These are phyloP conservation scores for Pseudogymnoascus sp. DNA, from an alignment of 2,329 filamentous ascomycete genomes.

Conservation along the genomic window DNA sequence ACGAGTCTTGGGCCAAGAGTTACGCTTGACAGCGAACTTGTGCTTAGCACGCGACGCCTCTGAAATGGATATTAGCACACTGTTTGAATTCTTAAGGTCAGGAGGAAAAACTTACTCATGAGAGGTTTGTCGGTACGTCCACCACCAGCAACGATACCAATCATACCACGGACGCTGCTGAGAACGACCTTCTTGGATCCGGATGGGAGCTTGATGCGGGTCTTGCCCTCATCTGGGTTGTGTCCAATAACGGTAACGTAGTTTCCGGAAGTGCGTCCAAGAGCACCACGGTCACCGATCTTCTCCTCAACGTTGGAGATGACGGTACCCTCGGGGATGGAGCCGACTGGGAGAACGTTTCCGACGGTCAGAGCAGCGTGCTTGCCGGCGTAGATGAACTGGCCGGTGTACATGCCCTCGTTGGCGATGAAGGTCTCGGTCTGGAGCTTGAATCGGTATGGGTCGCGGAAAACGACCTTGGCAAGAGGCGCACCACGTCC, in stretches of 20 bases:
- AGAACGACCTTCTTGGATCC: conserved; percentile 98
- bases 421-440: conserved; percentile 99
- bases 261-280: conserved; percentile 97
- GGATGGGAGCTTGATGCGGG: conserved; percentile 96
- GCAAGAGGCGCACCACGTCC: conserved; percentile 97
- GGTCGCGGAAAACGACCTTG: conserved; percentile 93
- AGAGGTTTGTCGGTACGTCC: conserved; percentile 99
- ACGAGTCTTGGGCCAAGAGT: conserved; percentile 99
- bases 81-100: conserved; percentile 14
- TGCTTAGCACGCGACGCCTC: conserved; percentile 99
- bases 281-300: conserved; percentile 88
- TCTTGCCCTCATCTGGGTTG: conserved; percentile 99
- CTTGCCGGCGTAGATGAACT: conserved; percentile 99
- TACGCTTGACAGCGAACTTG: conserved; percentile 99
- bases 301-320: conserved; percentile 99
- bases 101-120: conserved; percentile 56
- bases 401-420: conserved; percentile 99
- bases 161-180: conserved; percentile 91
- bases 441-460: conserved; percentile 95
- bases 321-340: conserved; percentile 98
- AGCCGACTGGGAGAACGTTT: conserved; percentile 90
- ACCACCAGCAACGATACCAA: conserved; percentile 98
- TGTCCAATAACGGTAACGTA: conserved; percentile 97
- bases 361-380: conserved; percentile 93
- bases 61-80: conserved; percentile 41